phyloP scores from a whole-genome alignment of 2,329 filamentous ascomycete genomes.

The Aureobasidium melanogenum region DNA sequence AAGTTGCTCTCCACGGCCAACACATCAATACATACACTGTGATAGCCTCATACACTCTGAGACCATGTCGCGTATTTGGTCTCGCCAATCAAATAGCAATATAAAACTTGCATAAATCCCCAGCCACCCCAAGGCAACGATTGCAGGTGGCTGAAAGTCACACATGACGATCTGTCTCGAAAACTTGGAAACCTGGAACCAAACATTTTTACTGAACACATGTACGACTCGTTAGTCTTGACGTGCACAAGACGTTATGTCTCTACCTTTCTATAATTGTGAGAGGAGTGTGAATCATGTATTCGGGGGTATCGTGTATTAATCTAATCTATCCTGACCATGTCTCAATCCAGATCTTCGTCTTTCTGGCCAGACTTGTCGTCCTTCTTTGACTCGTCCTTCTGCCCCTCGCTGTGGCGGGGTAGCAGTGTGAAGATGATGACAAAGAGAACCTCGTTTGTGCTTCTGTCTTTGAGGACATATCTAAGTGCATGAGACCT shows the following conservation, averaged over 20 bases:
- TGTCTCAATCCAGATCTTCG: constrained; percentile 1
- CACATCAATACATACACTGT: background rate
- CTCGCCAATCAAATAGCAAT: background rate
- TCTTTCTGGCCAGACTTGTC: background rate
- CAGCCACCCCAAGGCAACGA: constrained; percentile 3
- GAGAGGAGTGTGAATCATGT: background rate
- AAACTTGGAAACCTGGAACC: background rate
- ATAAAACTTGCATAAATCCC: background rate
- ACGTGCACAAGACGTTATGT: background rate
- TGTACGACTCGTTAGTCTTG: background rate
- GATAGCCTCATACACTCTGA: background rate
- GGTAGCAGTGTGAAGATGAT: constrained; percentile 71
- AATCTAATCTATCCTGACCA: background rate
- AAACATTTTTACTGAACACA: background rate
- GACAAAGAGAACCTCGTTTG: constrained; percentile 68
- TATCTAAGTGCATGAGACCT: constrained; percentile 85
- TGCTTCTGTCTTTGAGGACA: constrained; percentile 72
- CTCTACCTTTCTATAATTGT: background rate
- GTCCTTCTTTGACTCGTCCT: constrained; percentile 1
- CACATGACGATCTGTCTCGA: background rate
- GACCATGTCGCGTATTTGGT: background rate
- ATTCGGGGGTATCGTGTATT: constrained; percentile 1
- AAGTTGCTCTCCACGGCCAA: background rate
- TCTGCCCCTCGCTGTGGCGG: constrained; percentile 48
- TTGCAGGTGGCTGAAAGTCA: background rate